Evolutionary conservation across 176 grass and related monocot species (phyloP), one percentile per base, ranked within the genome.

Genomic region (Pontederia paniculata): DNA sequence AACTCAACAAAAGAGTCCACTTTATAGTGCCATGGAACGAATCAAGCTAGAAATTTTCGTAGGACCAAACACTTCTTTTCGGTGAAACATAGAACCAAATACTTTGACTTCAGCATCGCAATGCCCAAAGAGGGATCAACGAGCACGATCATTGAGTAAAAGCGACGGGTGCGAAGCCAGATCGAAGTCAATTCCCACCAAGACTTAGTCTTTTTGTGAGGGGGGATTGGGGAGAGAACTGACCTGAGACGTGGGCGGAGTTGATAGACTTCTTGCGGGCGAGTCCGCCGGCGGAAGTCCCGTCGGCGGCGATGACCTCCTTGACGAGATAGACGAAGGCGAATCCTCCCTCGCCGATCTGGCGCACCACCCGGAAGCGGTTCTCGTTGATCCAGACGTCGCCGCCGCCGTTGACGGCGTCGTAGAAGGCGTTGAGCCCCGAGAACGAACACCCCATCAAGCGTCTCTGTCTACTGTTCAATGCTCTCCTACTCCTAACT

Each of bases 361-460:
- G 87, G 75, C 82, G 80, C 16, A 95, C 52, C 44, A 89, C 66
- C 67, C 78, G 81, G 73, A 95, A 95, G 28, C 75, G 78, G 78
- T 89, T 77, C 67, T 95, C 84, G 60, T 83, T 89, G 78, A 95
- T 80, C 89, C 89, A 95, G 43, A 85, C 59, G 52, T 95, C 89
- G 45, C 72, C 81, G 12, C 72, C 72, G 8, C 74, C 75, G 55
- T 70, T 74, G 16, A 69, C 83, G 63, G 75, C 74, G 62, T 72
- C 81, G 62, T 85, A 95, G 25, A 95, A 66, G 60, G 84, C 84
- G 72, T 85, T 95, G 10, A 89, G 75, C 14, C 89, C 89, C 12
- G 89, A 95, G 74, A 95, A 85, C 22, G 89, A 89, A 70, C 89
- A 95, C 41, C 89, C 89, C 89, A 95, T 95, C 49, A 68, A 60